phyloP scores from a whole-genome alignment of 768 basidiomycete species.

The Naganishia randhawae region DNA sequence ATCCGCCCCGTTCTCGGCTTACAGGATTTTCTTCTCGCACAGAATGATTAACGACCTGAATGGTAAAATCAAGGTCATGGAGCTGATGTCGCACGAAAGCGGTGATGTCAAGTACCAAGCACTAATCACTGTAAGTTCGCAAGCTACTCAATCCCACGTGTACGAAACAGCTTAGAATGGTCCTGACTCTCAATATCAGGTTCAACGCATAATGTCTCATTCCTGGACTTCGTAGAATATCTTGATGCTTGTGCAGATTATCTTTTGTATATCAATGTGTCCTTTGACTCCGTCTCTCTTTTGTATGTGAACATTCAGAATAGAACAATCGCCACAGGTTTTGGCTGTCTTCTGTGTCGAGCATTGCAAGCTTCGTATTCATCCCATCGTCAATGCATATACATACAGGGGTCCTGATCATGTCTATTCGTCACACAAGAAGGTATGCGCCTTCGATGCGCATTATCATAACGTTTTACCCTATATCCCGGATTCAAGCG shows the following conservation, averaged over 20 bases:
- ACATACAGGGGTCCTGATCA: slow-evolving; percentile 4
- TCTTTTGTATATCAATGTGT: slow-evolving; percentile 1
- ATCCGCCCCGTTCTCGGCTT: background rate
- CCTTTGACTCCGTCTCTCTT: background rate
- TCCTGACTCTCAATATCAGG: background rate
- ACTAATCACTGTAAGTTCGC: slow-evolving; percentile 61
- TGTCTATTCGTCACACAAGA: slow-evolving; percentile 12
- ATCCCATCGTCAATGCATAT: slow-evolving; percentile 1
- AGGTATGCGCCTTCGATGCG: slow-evolving; percentile 10
- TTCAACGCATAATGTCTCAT: slow-evolving; percentile 27
- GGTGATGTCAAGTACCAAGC: slow-evolving; percentile 89
- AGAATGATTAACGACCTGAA: slow-evolving; percentile 79
- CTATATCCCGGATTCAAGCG: background rate
- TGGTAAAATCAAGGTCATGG: slow-evolving; percentile 64
- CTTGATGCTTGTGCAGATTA: background rate
- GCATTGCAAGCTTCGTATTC: background rate
- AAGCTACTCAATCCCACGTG: background rate
- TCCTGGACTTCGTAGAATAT: slow-evolving; percentile 24
- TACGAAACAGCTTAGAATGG: background rate
- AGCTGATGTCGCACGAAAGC: slow-evolving; percentile 84
- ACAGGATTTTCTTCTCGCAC: slow-evolving; percentile 14
- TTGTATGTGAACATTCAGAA: background rate
- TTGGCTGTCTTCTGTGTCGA: background rate
- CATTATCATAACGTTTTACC: slow-evolving; percentile 6
- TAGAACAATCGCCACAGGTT: background rate